These are phyloP conservation scores for Verticillium tricorpus DNA, from an alignment of 2,329 filamentous ascomycete species.

Conservation along the genomic window DNA sequence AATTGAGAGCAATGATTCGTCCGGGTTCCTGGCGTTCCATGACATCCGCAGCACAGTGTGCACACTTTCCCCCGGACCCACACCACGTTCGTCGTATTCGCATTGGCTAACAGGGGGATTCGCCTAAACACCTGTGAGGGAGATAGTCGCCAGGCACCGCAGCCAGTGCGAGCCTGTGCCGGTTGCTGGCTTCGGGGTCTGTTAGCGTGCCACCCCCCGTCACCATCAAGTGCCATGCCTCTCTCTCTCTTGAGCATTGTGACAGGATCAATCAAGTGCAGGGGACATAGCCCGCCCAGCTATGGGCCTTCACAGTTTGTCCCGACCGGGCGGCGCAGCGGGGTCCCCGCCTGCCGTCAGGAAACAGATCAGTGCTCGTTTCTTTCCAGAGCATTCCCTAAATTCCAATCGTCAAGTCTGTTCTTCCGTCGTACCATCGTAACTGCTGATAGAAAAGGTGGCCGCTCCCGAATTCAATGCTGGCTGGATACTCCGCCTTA, in stretches of 20 bases:
- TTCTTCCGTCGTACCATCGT: no score
- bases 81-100: neutral
- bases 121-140: neutral
- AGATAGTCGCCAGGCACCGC: neutral
- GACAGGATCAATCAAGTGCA: neutral
- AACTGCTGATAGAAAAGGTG: no score
- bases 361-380: no score
- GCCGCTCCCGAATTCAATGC: no score
- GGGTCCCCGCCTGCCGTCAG: no score
- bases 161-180: neutral
- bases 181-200: neutral
- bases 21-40: neutral
- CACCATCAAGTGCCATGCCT: no score
- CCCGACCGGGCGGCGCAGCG: neutral
- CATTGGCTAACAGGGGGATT: neutral
- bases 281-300: neutral
- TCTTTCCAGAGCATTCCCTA: no score
- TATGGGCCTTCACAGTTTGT: neutral
- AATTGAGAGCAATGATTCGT: neutral
- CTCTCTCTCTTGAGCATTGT: neutral
- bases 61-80: neutral
- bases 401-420: no score
- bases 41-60: neutral
- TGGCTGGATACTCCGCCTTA: no score
- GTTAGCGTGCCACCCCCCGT: neutral